Evolutionary conservation across 2,329 filamentous ascomycete genomes (phyloP).

Genomic region (Aspergillus vadensis): DNA sequence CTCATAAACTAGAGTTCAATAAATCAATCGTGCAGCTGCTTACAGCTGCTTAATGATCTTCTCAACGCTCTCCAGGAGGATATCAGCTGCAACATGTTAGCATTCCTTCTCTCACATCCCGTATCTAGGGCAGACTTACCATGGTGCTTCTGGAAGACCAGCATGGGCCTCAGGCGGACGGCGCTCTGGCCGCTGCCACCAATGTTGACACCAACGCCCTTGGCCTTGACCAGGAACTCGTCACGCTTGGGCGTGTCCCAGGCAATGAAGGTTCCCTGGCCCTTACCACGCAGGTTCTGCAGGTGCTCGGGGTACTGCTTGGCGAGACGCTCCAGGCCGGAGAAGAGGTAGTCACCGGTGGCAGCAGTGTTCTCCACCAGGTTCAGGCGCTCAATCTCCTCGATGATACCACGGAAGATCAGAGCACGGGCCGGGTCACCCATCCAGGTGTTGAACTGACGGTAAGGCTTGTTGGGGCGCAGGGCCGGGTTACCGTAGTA

Average conservation of each 20-base stretch:
- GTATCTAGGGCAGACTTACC: slow-evolving; percentile 44
- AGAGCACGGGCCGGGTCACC: slow-evolving; percentile 83
- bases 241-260: slow-evolving; percentile 83
- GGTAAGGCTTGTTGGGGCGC: slow-evolving; percentile 87
- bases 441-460: slow-evolving; percentile 98
- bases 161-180: slow-evolving; percentile 82
- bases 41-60: slow-evolving; percentile 62
- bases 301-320: slow-evolving; percentile 75
- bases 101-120: neutral
- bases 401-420: slow-evolving; percentile 81
- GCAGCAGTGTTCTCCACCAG: slow-evolving; percentile 78
- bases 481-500: slow-evolving; percentile 81
- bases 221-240: slow-evolving; percentile 75
- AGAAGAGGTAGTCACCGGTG: slow-evolving; percentile 77
- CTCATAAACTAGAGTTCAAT: slow-evolving; percentile 11
- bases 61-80: slow-evolving; percentile 76
- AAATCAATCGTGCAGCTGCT: slow-evolving; percentile 7
- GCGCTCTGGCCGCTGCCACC: slow-evolving; percentile 76
- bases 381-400: slow-evolving; percentile 74
- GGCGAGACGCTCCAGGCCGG: slow-evolving; percentile 67
- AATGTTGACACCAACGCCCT: slow-evolving; percentile 81
- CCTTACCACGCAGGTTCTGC: slow-evolving; percentile 81
- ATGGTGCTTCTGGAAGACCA: slow-evolving; percentile 89
- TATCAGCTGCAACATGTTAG: slow-evolving; percentile 58
- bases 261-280: slow-evolving; percentile 87